Evolutionary conservation across 2,329 filamentous ascomycete species (phyloP), one percentile per base, ranked within the genome.

Genomic region (Fusarium sp.): DNA sequence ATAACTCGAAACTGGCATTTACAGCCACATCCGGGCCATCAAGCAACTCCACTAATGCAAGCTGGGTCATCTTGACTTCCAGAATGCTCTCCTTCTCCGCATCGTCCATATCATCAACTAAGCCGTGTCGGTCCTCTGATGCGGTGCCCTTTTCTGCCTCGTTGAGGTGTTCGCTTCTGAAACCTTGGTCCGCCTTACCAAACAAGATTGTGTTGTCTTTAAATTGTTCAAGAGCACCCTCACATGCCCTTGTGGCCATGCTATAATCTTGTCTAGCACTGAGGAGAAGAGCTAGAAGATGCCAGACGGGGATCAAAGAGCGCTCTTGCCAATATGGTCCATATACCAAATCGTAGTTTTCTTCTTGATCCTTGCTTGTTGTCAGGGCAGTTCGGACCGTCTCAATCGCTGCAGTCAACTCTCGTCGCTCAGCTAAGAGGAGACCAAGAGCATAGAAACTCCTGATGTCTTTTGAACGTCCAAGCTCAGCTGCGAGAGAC

Each of bases 41-140:
- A 5, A 93, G 82, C 16, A 96, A 82, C 79, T 98, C 95, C 5
- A 96, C 80, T 20, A 99, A 85, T 6, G 92, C 87, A 62, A 99
- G 83, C 75, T 98, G 94, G 12, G 95, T 97, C 88, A 98, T 97
- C 78, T 97, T 97, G 65, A 97, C 89, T 78, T 98, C 92, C n/a
- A 99, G 81, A 41, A 99, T 90, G 49, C 88, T 88, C 77, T 94
- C 92, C 76, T 94, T 97, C 76, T 98, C 94, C 28, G 89, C 88
- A 60, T 90, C 88, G 66, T 93, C 91, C 89, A 97, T 92, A 44
- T 92, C 89, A 69, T 95, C 91, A 1, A 97, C 85, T 46, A 92
- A 76, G 5, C 89, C 88, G 67, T 74, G 77, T 18, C 71, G 62
- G 12, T 76, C 74, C 9, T 70, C 67, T 7, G 67, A 33, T 23